These are phyloP conservation scores for Gynochthodes officinalis DNA, from an alignment of 257 asterid genomes.

Conservation along the genomic window DNA sequence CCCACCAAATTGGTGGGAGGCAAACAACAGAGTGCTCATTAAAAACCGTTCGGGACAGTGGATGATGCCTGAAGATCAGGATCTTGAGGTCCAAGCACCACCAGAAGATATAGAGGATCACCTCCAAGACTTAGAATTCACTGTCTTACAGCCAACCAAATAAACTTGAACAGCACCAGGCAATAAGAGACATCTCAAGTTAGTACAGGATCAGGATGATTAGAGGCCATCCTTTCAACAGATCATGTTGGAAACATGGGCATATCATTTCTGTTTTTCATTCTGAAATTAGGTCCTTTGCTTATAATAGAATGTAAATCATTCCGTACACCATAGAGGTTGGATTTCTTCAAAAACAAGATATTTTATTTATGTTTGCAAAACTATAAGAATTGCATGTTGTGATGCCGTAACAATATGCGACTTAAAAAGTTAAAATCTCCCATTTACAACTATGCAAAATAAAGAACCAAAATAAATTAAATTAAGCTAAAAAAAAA, in stretches of 20 bases:
- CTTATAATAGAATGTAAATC: background rate
- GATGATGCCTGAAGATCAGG: conserved; percentile 3
- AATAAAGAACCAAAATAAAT: background rate
- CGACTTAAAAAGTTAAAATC: too few species aligned
- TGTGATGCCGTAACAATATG: too few species aligned
- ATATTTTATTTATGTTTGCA: background rate
- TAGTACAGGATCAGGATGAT: background rate
- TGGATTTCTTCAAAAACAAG: background rate
- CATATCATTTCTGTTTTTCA: background rate
- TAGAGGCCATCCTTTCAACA: background rate
- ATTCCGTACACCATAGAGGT: background rate
- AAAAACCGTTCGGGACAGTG: background rate
- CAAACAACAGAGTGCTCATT: conserved; percentile 1
- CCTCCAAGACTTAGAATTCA: background rate
- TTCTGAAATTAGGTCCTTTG: background rate
- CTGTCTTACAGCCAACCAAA: background rate
- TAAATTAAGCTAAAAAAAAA: background rate
- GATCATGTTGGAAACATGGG: background rate
- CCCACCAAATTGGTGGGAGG: conserved; percentile 9
- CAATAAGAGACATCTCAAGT: background rate
- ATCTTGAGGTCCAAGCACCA: background rate
- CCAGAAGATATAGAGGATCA: background rate
- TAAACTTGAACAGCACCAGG: background rate
- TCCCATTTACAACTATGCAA: too few species aligned
- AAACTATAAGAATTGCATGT: background rate